Percentiles rank a stretch among this genome's conserved stretches.
Evolutionary conservation across 2,329 filamentous ascomycete species (phyloP).

Genomic region (Emergomyces orientalis): DNA sequence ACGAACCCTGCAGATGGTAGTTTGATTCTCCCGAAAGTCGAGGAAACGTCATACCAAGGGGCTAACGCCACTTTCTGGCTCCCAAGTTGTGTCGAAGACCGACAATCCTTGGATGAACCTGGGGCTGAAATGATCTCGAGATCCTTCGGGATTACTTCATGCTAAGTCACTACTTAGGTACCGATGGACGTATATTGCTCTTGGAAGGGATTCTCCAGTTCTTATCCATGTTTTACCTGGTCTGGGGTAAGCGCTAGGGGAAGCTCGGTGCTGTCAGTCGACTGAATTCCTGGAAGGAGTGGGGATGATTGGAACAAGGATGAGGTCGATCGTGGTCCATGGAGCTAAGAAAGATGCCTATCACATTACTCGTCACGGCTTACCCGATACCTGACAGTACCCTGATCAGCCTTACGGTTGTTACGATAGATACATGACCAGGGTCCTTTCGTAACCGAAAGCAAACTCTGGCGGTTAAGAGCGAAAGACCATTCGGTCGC

Average conservation of each 20-base stretch:
- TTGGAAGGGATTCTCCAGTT: background rate
- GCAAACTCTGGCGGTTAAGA: background rate
- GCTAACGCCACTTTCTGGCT: background rate
- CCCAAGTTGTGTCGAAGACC: background rate
- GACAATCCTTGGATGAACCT: background rate
- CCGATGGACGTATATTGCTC: background rate
- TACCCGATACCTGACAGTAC: constrained; percentile 2
- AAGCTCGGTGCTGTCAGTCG: background rate
- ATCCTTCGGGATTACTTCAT: background rate
- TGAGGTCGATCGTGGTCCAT: background rate
- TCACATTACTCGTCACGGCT: background rate
- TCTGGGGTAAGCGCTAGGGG: background rate
- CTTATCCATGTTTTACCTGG: background rate
- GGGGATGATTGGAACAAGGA: constrained; percentile 1
- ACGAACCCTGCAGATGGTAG: background rate
- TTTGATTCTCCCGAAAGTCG: background rate
- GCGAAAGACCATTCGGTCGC: background rate
- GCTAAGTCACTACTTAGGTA: background rate
- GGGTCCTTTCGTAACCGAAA: background rate
- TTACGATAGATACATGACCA: background rate
- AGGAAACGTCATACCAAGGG: background rate
- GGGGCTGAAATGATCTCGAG: background rate
- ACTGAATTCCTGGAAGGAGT: background rate
- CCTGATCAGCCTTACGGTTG: background rate
- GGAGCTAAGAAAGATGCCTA: background rate